Percentiles rank a stretch among this genome's conserved stretches.
Conservation (phyloP, 2,329 filamentous ascomycete genomes). For the Sphaerulina populicola region DNA sequence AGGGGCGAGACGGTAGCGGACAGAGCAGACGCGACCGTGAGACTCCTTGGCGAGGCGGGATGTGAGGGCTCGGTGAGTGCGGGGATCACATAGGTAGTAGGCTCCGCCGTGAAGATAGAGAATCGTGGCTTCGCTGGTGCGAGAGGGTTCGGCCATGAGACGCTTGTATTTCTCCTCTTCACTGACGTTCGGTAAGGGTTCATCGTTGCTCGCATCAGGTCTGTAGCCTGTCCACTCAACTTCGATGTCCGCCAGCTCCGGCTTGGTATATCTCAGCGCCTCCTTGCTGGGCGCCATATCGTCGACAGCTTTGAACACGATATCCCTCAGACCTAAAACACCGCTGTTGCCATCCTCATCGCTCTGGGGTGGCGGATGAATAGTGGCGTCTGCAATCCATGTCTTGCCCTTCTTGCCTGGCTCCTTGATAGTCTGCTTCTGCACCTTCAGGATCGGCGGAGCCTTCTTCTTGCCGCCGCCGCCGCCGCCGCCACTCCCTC, state of each 20-base stretch:
- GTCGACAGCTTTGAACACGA: constrained; percentile 34
- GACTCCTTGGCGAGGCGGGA: constrained; percentile 58
- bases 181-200: constrained; percentile 48
- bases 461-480: constrained; percentile 36
- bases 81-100: constrained; percentile 63
- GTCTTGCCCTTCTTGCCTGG: constrained; percentile 66
- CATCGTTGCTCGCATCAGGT: constrained; percentile 44
- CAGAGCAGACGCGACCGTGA: constrained; percentile 59
- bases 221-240: constrained; percentile 72
- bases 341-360: constrained; percentile 34
- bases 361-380: constrained; percentile 50
- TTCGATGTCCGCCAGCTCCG: constrained; percentile 51
- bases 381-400: constrained; percentile 67
- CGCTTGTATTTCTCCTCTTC: constrained; percentile 58
- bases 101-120: constrained; percentile 72
- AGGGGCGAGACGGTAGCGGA: constrained; percentile 67
- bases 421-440: constrained; percentile 55
- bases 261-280: constrained; percentile 38
- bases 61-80: constrained; percentile 52
- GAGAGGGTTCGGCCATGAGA: constrained; percentile 56
- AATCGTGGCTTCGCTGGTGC: constrained; percentile 52
- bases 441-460: constrained; percentile 51
- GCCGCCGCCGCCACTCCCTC: no score
- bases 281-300: constrained; percentile 38
- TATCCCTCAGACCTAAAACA: constrained; percentile 45